Base-by-base conservation (phyloP, 2,329 filamentous ascomycete species). In the Sclerotinia borealis region DNA sequence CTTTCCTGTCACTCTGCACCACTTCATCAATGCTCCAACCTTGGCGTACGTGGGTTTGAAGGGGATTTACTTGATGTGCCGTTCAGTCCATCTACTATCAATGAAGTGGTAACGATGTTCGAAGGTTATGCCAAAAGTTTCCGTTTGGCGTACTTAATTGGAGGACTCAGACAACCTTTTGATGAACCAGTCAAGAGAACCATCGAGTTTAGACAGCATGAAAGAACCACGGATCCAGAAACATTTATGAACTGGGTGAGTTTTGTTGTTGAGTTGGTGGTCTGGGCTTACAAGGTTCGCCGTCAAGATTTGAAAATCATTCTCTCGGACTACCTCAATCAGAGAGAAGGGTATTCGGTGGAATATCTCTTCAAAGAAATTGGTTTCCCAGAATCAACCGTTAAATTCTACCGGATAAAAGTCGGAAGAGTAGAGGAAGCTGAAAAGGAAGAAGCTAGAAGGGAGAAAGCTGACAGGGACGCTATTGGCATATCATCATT, bases 151-250 rank as follows among this genome's bases (percentile, higher is more conserved):
- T 59, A 52, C 10, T 11, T 19, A 15, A 22, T 63, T 10, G 0
- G 9, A 2, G 1, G 3, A 6, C 39, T 52, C 10, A 8, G 3
- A 3, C 7, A 29, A 25, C 61, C 51, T 13, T 45, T 43, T 13
- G 0, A 0, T 1, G 1, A 36, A 13, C 27, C 29, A 13, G 13
- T 49, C 2, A 64, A 64, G 22, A 37, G 55, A 31, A 64, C 62
- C 8, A 64, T 71, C 13, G 69, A 72, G 45, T 71, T 71, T 55
- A 55, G 68, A 34, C 64, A 67, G 47, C 68, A 71, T 60, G 61
- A 59, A 17, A 66, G 68, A 13, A 63, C 52, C 2, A 43, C 68
- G n/a, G 66, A 68, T 55, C 41, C 48, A 4, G 49, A 66, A 11
- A 61, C 39, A 1, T 48, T 72, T 1, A 15, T 49, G 22, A 43